Percentiles rank a stretch among this genome's conserved stretches.
These are phyloP conservation scores for Zanthoxylum bungeanum DNA, from an alignment of 345 rosid genomes.

Conservation along the genomic window DNA sequence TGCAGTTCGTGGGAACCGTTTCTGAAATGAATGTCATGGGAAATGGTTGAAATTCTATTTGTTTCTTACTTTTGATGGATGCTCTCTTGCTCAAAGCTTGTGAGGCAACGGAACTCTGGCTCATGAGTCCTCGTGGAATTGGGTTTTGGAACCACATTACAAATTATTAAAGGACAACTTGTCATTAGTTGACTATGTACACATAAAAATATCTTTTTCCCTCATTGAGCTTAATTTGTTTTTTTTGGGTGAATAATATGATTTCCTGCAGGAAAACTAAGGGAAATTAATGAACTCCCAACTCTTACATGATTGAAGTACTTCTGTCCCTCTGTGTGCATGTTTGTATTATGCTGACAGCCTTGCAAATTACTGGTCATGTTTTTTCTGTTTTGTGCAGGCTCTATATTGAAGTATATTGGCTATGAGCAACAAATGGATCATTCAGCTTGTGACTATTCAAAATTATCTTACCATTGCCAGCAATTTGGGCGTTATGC, in stretches of 20 bases:
- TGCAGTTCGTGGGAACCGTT: not conserved
- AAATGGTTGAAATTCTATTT: not conserved
- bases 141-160: not conserved
- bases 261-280: not conserved
- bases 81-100: not conserved
- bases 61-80: not conserved
- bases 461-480: conserved; percentile 63
- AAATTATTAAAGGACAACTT: not conserved
- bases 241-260: not conserved
- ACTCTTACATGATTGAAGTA: not conserved
- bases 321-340: not conserved
- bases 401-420: conserved; percentile 42
- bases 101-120: not conserved
- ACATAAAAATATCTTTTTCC: not conserved
- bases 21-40: not conserved
- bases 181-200: not conserved
- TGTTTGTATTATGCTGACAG: not conserved
- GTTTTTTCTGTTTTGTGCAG: conserved; percentile 34
- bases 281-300: not conserved
- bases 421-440: conserved; percentile 42
- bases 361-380: not conserved
- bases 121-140: not conserved
- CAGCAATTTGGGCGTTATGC: conserved; percentile 51
- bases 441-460: conserved; percentile 28
- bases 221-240: not conserved